Percentiles rank a stretch among this genome's conserved stretches.
Conservation (phyloP, 2,329 filamentous ascomycete species). For the Penicillium polonicum region DNA sequence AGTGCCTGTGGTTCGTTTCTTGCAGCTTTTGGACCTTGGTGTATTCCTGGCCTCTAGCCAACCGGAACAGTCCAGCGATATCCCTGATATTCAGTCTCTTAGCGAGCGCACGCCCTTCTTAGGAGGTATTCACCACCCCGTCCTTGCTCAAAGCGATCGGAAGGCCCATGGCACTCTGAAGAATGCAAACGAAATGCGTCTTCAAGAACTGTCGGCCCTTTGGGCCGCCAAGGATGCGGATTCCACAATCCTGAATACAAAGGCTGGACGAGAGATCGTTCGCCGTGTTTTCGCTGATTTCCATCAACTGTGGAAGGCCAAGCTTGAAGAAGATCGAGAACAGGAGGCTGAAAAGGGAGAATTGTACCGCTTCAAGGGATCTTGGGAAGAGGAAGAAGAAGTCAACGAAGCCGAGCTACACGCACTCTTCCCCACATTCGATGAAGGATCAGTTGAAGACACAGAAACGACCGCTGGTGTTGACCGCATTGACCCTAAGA, state of each 20-base stretch:
- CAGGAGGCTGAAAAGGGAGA: slow-evolving; percentile 71
- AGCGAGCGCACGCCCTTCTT: slow-evolving; percentile 43
- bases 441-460: slow-evolving; percentile 52
- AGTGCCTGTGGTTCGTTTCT: slow-evolving; percentile 71
- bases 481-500: slow-evolving; percentile 47
- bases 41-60: slow-evolving; percentile 57
- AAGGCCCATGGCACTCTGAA: slow-evolving; percentile 17
- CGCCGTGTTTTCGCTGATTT: slow-evolving; percentile 69
- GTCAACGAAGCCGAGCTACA: slow-evolving; percentile 71
- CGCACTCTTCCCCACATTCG: slow-evolving; percentile 77
- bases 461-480: slow-evolving; percentile 27
- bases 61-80: slow-evolving; percentile 14
- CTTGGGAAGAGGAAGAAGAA: slow-evolving; percentile 72
- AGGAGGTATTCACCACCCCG: slow-evolving; percentile 28
- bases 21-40: slow-evolving; percentile 76
- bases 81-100: slow-evolving; percentile 29
- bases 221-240: slow-evolving; percentile 36
- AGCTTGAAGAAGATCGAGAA: slow-evolving; percentile 72
- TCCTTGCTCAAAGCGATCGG: slow-evolving; percentile 11
- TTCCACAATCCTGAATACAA: slow-evolving; percentile 39
- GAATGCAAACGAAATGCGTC: slow-evolving; percentile 35
- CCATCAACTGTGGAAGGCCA: slow-evolving; percentile 76
- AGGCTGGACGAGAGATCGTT: slow-evolving; percentile 53
- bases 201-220: slow-evolving; percentile 41
- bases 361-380: slow-evolving; percentile 80